Percentiles rank a stretch among this genome's conserved stretches.
phyloP scores from a whole-genome alignment of 2,329 filamentous ascomycete genomes.

The Colletotrichum phormii region DNA sequence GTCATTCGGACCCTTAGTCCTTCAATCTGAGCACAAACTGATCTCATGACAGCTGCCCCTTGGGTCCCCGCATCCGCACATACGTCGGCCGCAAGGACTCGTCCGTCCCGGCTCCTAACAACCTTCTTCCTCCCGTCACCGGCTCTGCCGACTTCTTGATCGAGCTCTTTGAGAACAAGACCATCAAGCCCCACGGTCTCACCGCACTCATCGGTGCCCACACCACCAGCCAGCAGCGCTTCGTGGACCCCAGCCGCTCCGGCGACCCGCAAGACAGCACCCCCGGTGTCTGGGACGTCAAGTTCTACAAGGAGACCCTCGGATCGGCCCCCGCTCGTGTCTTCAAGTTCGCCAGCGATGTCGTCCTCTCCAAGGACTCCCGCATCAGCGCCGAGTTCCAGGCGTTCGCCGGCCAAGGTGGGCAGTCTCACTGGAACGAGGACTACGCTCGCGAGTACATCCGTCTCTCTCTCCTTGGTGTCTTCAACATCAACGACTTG shows the following conservation, averaged over 20 bases:
- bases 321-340: constrained; percentile 47
- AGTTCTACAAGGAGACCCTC: constrained; percentile 60
- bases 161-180: constrained; percentile 63
- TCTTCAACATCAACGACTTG: constrained; percentile 66
- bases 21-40: not conserved
- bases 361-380: constrained; percentile 51
- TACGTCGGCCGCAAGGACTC: constrained; percentile 64
- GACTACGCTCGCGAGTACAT: constrained; percentile 65
- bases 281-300: constrained; percentile 63
- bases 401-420: constrained; percentile 47
- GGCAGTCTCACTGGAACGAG: constrained; percentile 55
- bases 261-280: constrained; percentile 63
- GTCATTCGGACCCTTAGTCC: not conserved
- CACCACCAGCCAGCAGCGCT: constrained; percentile 60
- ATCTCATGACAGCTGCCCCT: constrained; percentile 43
- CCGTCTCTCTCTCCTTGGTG: constrained; percentile 64
- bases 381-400: constrained; percentile 51
- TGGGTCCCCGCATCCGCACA: constrained; percentile 60
- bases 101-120: constrained; percentile 48
- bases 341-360: constrained; percentile 55
- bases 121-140: constrained; percentile 56
- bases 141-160: constrained; percentile 59
- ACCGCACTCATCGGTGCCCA: constrained; percentile 67
- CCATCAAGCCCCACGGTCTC: constrained; percentile 61
- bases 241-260: constrained; percentile 52